phyloP scores from a whole-genome alignment of 2,329 filamentous ascomycete genomes.

The Botrytis galanthina region DNA sequence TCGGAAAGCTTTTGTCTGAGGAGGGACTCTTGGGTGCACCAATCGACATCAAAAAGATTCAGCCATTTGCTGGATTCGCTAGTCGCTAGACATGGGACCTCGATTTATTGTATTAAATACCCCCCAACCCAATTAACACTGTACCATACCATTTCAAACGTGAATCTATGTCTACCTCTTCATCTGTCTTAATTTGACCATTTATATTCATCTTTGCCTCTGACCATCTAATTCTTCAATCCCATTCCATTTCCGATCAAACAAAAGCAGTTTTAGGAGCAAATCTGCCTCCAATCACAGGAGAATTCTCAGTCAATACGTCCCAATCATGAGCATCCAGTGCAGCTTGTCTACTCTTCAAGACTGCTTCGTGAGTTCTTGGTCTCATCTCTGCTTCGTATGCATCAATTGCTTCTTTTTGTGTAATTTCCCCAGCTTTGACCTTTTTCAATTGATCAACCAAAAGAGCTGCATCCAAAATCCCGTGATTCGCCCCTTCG shows the following conservation, averaged over 20 bases:
- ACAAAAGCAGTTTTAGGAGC: slow-evolving; percentile 9
- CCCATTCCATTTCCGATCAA: neutral
- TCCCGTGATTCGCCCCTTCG: slow-evolving; percentile 57
- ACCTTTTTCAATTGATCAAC: slow-evolving; percentile 36
- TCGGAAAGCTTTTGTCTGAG: neutral
- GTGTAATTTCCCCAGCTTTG: slow-evolving; percentile 20
- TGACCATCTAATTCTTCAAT: neutral
- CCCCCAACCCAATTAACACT: neutral
- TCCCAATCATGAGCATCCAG: slow-evolving; percentile 54
- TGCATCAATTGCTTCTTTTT: slow-evolving; percentile 43
- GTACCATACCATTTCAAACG: too few species aligned
- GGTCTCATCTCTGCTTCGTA: slow-evolving; percentile 48
- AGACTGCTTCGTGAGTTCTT: slow-evolving; percentile 47
- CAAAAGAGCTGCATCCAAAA: slow-evolving; percentile 51
- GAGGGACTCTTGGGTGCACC: neutral
- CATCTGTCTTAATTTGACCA: neutral
- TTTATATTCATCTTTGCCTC: neutral
- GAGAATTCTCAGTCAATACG: slow-evolving; percentile 43
- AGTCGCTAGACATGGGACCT: neutral
- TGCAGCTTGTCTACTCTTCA: slow-evolving; percentile 52
- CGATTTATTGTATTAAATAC: neutral
- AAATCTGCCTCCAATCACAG: slow-evolving; percentile 40
- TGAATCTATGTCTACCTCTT: neutral
- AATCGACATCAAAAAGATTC: slow-evolving; percentile 4
- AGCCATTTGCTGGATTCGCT: slow-evolving; percentile 10